Conservation (phyloP, 73 alveolate genomes). For the Paramecium sexaurelia region DNA sequence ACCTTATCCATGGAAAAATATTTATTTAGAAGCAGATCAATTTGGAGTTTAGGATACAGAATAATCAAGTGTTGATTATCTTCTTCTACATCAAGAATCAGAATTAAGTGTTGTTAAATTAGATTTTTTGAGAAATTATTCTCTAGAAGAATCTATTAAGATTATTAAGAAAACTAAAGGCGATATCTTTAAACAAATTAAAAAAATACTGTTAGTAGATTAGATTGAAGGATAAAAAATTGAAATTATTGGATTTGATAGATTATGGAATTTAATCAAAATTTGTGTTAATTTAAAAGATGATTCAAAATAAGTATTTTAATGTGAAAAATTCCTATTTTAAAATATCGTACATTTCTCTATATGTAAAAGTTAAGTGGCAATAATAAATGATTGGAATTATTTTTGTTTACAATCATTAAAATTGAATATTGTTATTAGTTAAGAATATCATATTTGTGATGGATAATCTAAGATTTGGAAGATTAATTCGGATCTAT, state of each 20-base stretch:
- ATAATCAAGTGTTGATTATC: constrained; percentile 38
- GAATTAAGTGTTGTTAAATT: constrained; percentile 12
- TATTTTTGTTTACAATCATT: not conserved
- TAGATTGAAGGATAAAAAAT: not conserved
- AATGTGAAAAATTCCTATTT: constrained; percentile 25
- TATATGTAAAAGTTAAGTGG: not conserved
- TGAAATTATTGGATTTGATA: constrained; percentile 54
- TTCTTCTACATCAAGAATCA: not conserved
- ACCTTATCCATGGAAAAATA: not conserved
- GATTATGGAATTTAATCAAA: constrained; percentile 24
- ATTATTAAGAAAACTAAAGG: not conserved
- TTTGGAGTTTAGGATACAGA: constrained; percentile 45
- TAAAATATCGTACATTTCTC: constrained; percentile 16
- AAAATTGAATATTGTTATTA: not conserved
- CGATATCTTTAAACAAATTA: not conserved
- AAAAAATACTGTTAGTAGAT: constrained; percentile 29
- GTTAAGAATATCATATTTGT: not conserved
- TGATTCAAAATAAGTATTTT: not conserved
- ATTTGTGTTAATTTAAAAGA: not conserved
- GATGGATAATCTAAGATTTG: not conserved
- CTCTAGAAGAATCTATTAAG: constrained; percentile 3
- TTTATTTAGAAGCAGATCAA: not conserved
- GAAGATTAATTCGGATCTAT: not conserved
- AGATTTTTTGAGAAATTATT: constrained; percentile 23
- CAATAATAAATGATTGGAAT: constrained; percentile 49